Base-by-base conservation (phyloP, 176 grass and related monocot species). In the Poa annua region DNA sequence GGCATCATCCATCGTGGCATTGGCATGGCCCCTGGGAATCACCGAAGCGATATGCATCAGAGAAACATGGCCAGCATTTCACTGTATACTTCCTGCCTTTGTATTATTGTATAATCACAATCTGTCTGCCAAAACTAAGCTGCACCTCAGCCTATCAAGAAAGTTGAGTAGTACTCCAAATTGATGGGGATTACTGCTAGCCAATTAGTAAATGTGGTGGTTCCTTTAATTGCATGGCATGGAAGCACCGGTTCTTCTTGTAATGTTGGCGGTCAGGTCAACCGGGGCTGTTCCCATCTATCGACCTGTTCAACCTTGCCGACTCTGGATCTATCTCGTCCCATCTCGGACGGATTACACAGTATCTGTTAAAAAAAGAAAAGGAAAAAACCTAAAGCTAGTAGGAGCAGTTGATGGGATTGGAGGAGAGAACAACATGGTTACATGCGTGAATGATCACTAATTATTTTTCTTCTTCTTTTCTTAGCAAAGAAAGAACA, bases 281-380 rank as follows among this genome's bases (percentile, higher is more conserved):
- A 63, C 86, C 1, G 25, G 63, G 72, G 21, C 11, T 85, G 78
- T 77, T 82, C 39, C 33, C 53, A 78, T 50, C 48, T 16, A 50
- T 89, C 78, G 66, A 71, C 83, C 45, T 21, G 54, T 56, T 78
- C 83, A 64, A 86, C 88, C 3, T 73, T 86, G 64, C 35, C 55
- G 74, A 41, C 72, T 36, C 71, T 54, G 51, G 42, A 63, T 24
- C 72, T 17, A n/a, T 45, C 3, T 8, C 32, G 26, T 6, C 32
- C 36, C 32, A 7, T 11, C 36, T 3, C 10, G 15, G 6, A 62
- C 41, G 76, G 59, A 70, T 6, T 38, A 15, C n/a, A 33, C 6
- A 4, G 9, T 9, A 41, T 41, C 7, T 41, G 38, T 41, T 41
- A 29, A 41, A 41, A 41, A 41, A 38, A 38, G 33, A 34, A 2